A percentile compares a stretch with the other conserved stretches of the same genome.
Conservation (phyloP, 2,329 filamentous ascomycete genomes). For the Microsporum audouinii region DNA sequence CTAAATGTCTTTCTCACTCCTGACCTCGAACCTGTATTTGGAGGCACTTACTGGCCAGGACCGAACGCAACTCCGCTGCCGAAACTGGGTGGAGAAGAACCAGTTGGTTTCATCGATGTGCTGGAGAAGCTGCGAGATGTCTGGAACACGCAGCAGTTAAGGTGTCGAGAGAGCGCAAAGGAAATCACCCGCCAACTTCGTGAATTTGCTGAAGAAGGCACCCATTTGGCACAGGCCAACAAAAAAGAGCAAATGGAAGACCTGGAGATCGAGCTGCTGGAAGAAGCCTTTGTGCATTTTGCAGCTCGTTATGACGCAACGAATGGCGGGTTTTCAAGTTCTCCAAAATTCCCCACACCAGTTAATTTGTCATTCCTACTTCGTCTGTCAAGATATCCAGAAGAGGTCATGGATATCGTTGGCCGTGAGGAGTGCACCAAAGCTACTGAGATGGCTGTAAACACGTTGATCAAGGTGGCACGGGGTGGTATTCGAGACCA, state of each 20-base stretch:
- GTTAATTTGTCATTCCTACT: constrained; percentile 75
- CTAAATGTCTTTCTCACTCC: constrained; percentile 94
- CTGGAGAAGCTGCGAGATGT: constrained; percentile 61
- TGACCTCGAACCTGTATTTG: constrained; percentile 84
- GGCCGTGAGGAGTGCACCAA: constrained; percentile 63
- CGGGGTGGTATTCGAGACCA: constrained; percentile 62
- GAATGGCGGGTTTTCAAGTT: constrained; percentile 66
- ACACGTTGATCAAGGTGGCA: constrained; percentile 69
- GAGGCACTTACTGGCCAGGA: constrained; percentile 90
- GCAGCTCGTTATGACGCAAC: constrained; percentile 65
- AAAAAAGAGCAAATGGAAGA: constrained; percentile 49
- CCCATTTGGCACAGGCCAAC: constrained; percentile 34
- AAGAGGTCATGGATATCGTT: constrained; percentile 72
- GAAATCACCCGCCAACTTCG: constrained; percentile 70
- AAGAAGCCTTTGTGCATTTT: constrained; percentile 78
- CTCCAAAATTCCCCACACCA: constrained; percentile 84
- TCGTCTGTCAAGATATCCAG: constrained; percentile 58
- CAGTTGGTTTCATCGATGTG: constrained; percentile 72
- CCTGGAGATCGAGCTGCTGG: constrained; percentile 78
- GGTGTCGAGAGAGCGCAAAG: constrained; percentile 71
- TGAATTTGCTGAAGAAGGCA: constrained; percentile 83
- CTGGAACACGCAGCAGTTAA: constrained; percentile 75
- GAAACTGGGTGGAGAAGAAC: constrained; percentile 38
- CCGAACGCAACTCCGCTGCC: constrained; percentile 47
- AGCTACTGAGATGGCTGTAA: constrained; percentile 66